Percentiles rank a stretch among this genome's conserved stretches.
Conservation (phyloP, 225 moss, liverwort and hornwort genomes). For the Marchantia polymorpha region DNA sequence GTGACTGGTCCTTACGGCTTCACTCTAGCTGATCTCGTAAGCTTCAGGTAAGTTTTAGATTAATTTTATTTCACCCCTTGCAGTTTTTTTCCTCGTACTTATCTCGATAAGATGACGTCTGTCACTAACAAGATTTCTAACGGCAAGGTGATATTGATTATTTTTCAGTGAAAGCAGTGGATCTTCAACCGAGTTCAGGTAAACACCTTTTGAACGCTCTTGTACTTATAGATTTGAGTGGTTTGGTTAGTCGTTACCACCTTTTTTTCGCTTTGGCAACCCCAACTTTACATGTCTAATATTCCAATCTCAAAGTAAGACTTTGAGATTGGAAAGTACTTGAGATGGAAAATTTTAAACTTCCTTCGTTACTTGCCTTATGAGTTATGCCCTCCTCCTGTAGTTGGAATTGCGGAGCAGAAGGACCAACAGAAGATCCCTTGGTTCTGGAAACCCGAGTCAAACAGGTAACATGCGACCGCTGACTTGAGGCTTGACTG, state of each 20-base stretch:
- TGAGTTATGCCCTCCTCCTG: constrained; percentile 4
- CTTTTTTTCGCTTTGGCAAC: neutral
- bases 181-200: constrained; percentile 64
- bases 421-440: constrained; percentile 62
- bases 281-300: too few relatives aligned
- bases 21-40: constrained; percentile 91
- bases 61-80: neutral
- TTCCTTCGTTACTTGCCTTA: neutral
- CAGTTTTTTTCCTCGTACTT: neutral
- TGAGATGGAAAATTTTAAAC: too few relatives aligned
- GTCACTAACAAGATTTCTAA: neutral
- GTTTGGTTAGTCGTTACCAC: neutral
- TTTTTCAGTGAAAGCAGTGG: constrained; percentile 57
- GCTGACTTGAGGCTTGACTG: neutral
- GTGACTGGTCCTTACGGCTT: constrained; percentile 71
- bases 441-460: constrained; percentile 75
- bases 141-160: neutral
- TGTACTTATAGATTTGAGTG: neutral
- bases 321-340: too few relatives aligned
- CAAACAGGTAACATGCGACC: constrained; percentile 59
- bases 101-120: neutral
- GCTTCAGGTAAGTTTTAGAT: constrained; percentile 60
- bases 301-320: too few relatives aligned
- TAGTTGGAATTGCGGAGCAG: constrained; percentile 91
- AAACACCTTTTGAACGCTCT: neutral